phyloP scores from a whole-genome alignment of 345 rosid species.

The Euphorbia pulcherrima region DNA sequence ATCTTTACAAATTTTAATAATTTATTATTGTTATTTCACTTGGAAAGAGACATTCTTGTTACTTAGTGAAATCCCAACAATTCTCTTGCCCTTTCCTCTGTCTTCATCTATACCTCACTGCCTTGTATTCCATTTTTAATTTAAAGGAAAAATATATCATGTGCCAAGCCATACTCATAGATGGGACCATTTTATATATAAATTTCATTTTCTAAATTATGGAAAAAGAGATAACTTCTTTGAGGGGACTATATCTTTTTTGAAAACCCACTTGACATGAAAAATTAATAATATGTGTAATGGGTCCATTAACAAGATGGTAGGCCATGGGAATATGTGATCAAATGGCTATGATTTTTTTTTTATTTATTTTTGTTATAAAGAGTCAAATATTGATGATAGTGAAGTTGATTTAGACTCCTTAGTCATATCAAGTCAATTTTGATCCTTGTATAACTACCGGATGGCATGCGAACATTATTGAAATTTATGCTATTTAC shows the following conservation, averaged over 20 bases:
- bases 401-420: not conserved
- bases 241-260: not conserved
- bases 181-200: slow-evolving; percentile 14
- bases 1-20: no score
- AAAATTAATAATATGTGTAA: not conserved
- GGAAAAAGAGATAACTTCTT: not conserved
- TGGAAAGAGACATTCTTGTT: slow-evolving; percentile 19
- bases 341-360: not conserved
- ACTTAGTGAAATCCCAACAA: slow-evolving; percentile 12
- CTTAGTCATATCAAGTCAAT: slow-evolving; percentile 15
- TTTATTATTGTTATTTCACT: not conserved
- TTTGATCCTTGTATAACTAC: slow-evolving; percentile 9
- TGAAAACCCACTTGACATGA: not conserved
- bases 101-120: slow-evolving; percentile 13
- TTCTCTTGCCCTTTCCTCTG: slow-evolving; percentile 26
- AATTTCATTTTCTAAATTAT: slow-evolving; percentile 11
- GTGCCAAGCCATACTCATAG: not conserved
- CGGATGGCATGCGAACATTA: not conserved
- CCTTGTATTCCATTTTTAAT: no score
- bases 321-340: slow-evolving; percentile 11
- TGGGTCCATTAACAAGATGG: not conserved
- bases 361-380: not conserved
- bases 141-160: not conserved
- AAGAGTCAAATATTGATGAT: not conserved
- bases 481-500: not conserved